A percentile compares a stretch with the other conserved stretches of the same genome.
phyloP scores from a whole-genome alignment of 2,329 filamentous ascomycete species.

The Pseudogymnoascus sp. region DNA sequence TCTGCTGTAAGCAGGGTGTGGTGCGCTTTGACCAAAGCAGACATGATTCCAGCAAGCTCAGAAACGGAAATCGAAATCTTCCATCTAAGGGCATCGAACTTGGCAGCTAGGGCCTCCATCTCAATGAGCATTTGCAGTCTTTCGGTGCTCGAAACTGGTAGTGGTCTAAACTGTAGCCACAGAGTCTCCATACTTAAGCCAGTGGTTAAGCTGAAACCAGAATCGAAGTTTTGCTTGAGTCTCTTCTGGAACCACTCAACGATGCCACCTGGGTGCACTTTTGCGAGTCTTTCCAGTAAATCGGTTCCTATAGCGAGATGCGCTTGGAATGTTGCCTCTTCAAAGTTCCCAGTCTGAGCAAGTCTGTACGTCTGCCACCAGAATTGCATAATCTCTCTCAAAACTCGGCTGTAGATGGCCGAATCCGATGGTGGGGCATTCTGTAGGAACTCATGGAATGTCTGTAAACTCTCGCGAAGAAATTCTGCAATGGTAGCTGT shows the following conservation, averaged over 20 bases:
- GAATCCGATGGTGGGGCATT: constrained; percentile 21
- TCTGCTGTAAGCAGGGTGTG: constrained; percentile 41
- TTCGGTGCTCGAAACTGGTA: constrained; percentile 41
- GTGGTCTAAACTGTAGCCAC: constrained; percentile 66
- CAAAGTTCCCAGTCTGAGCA: constrained; percentile 40
- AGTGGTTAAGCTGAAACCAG: constrained; percentile 64
- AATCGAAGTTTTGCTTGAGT: constrained; percentile 52
- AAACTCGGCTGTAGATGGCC: constrained; percentile 26
- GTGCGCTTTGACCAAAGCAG: constrained; percentile 49
- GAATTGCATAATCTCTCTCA: constrained; percentile 42
- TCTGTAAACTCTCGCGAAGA: constrained; percentile 36
- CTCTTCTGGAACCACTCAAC: constrained; percentile 27
- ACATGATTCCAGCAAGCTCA: constrained; percentile 46
- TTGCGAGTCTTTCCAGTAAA: constrained; percentile 13
- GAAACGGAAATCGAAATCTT: constrained; percentile 43
- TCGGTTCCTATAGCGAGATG: constrained; percentile 41
- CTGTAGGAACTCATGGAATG: constrained; percentile 39
- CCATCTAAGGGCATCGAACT: constrained; percentile 57
- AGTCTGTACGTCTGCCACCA: constrained; percentile 47
- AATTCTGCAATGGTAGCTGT: constrained; percentile 49
- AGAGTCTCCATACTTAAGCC: constrained; percentile 73
- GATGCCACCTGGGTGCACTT: constrained; percentile 9
- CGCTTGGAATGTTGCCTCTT: constrained; percentile 58
- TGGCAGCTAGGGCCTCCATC: constrained; percentile 47
- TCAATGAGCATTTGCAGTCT: constrained; percentile 41